Conservation (phyloP, 2,329 filamentous ascomycete species). For the Beauveria scarabaeidicola region DNA sequence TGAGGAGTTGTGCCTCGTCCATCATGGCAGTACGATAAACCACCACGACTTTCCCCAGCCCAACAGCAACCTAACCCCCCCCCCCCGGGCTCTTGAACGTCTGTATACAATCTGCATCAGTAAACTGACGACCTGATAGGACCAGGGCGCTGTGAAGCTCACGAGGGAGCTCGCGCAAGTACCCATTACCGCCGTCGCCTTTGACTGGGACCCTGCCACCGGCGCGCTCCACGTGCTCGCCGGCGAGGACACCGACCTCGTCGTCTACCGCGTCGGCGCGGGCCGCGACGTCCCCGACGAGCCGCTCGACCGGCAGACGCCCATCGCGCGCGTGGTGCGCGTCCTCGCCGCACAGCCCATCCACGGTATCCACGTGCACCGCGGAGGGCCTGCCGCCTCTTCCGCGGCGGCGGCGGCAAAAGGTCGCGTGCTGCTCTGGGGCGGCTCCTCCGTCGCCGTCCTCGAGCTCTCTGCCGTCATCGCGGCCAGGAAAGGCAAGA, state of each 20-base stretch:
- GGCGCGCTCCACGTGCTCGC: constrained; percentile 34
- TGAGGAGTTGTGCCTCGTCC: constrained; percentile 5
- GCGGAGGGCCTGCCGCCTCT: neutral
- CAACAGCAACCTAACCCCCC: no score
- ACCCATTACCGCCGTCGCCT: constrained; percentile 53
- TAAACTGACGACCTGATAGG: neutral
- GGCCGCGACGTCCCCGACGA: constrained; percentile 20
- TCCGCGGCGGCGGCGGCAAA: no score
- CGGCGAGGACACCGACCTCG: constrained; percentile 52
- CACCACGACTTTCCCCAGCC: neutral
- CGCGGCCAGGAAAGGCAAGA: neutral
- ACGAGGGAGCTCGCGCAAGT: constrained; percentile 34
- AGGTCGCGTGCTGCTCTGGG: constrained; percentile 55
- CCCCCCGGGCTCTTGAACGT: neutral
- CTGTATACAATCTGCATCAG: neutral
- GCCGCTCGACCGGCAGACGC: neutral
- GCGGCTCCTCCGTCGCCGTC: constrained; percentile 49
- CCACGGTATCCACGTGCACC: constrained; percentile 57
- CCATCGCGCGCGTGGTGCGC: constrained; percentile 32
- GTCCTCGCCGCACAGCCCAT: constrained; percentile 63
- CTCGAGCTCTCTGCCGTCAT: neutral
- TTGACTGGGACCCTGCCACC: constrained; percentile 29
- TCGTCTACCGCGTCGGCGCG: constrained; percentile 37
- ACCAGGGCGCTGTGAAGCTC: constrained; percentile 13
- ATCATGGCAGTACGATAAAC: neutral